Evolutionary conservation across 1,284 basidiomycete genomes (phyloP), one percentile per base, ranked within the genome.

Genomic region (Apiotrichum gracile): DNA sequence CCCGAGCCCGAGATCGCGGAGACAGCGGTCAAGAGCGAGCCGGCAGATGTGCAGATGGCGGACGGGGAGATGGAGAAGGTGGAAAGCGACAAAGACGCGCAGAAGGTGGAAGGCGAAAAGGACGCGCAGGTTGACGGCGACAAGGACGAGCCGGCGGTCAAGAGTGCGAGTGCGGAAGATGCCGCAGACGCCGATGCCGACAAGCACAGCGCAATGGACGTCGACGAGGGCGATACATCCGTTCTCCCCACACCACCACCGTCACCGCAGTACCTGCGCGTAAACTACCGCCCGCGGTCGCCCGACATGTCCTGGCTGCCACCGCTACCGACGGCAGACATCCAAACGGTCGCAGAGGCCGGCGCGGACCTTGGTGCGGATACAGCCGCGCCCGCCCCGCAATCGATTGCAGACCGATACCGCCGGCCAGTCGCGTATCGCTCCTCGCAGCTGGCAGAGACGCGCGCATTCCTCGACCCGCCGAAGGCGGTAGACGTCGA

Each of bases 321-420:
- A 6, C 68, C 68, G 3, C 43, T 69, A 50, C 68, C 69, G 2
- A 62, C 46, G 6, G 50, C 47, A 14, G 47, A 51, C 10, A 47
- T 50, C 13, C 44, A 49, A 14, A 37, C 54, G 6, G 34, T 54
- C 8, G 10, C 39, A 8, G 41, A n/a, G 10, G 17, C 33, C 8
- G 43, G 47, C 7, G 26, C 42, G 9, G 40, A 40, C 10, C 21
- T 27, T 2, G 21, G 49, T 17, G 49, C 40, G 16, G 31, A 46
- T 16, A 14, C 12, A 10, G 31, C 31, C 12, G 54, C 45, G n/a
- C 43, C 53, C 0, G 52, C 55, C 5, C 53, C 63, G 1, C 62
- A 67, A 33, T 65, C 67, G 5, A 58, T 72, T 16, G 61, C 60
- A 4, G 70, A 73, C 19, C 59, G 66, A 22, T 73, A 70, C 42